Conservation (phyloP, 768 basidiomycete genomes). For the Amanita inopinata region DNA sequence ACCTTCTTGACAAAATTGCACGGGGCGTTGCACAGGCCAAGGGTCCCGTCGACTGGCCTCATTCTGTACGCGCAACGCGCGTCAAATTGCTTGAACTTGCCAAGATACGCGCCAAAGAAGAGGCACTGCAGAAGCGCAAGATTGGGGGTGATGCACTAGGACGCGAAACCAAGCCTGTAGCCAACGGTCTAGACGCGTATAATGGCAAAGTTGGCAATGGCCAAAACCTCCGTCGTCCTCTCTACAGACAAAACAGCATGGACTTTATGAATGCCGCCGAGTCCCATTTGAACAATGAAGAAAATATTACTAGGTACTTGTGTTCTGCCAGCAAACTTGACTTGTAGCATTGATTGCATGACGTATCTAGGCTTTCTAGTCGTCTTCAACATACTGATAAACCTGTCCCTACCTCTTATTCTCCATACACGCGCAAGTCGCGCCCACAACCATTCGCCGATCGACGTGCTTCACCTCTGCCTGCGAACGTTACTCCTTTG, state of each 20-base stretch:
- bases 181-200: conserved; percentile 16
- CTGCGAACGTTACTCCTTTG: conserved; percentile 30
- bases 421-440: conserved; percentile 46
- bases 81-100: conserved; percentile 74
- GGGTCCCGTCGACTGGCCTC: conserved; percentile 72
- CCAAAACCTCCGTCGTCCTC: conserved; percentile 33
- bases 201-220: conserved; percentile 15
- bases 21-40: conserved; percentile 68
- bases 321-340: conserved; percentile 7
- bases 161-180: conserved; percentile 26
- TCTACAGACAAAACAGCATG: conserved; percentile 82
- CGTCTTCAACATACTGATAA: conserved; percentile 60
- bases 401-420: conserved; percentile 41
- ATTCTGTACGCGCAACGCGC: conserved; percentile 74
- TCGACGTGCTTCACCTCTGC: conserved; percentile 32
- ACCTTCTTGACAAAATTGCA: conserved; percentile 81
- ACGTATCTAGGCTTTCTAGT: conserved; percentile 51
- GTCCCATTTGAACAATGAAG: conserved; percentile 36
- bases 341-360: conserved; percentile 5
- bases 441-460: conserved; percentile 20
- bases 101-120: conserved; percentile 53
- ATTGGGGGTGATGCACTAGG: conserved; percentile 18
- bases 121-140: conserved; percentile 23
- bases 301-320: conserved; percentile 54
- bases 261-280: conserved; percentile 61